Conservation (phyloP, 306 rosid species). For the Medicago truncatula region MtrunA17r5.0-ANR NC_053047.1:30598501-30599000, state of each 20-base stretch:
- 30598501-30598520: background rate
- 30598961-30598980: background rate
- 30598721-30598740: slow-evolving; percentile 62
- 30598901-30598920: background rate
- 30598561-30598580: background rate
- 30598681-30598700: slow-evolving; percentile 25
- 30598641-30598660: slow-evolving; percentile 73
- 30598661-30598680: slow-evolving; percentile 32
- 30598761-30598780: slow-evolving; percentile 67
- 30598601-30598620: background rate
- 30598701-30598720: slow-evolving; percentile 42
- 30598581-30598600: background rate
- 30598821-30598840: slow-evolving; percentile 78
- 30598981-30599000: too few species aligned
- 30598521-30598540: background rate
- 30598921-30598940: too few species aligned
- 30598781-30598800: slow-evolving; percentile 74
- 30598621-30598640: slow-evolving; percentile 80
- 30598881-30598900: slow-evolving; percentile 17
- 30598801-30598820: slow-evolving; percentile 77
- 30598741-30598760: slow-evolving; percentile 80
- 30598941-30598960: slow-evolving; percentile 13
- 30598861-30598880: slow-evolving; percentile 29
- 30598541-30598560: background rate
- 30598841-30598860: slow-evolving; percentile 50